A percentile compares a stretch with the other conserved stretches of the same genome.
Evolutionary conservation across 1,139 yeast genomes (phyloP).

Genomic region (Taphrina communis): DNA sequence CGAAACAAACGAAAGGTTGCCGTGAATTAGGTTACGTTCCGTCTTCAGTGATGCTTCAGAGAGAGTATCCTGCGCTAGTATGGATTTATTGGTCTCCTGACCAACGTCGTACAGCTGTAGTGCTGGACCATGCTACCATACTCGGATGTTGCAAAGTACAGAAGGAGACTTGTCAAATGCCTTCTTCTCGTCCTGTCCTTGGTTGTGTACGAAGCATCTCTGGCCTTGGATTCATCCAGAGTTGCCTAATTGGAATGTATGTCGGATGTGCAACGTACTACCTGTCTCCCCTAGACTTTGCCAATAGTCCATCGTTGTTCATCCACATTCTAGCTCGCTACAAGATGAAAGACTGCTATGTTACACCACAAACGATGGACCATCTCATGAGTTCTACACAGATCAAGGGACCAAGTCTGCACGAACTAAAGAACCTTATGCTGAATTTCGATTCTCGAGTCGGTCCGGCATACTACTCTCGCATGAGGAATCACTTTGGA

Average conservation of each 20-base stretch:
- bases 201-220: conserved; percentile 86
- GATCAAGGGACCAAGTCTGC: conserved; percentile 62
- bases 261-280: conserved; percentile 74
- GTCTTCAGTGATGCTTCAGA: conserved; percentile 49
- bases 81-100: conserved; percentile 78
- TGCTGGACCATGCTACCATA: conserved; percentile 67
- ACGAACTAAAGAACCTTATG: conserved; percentile 79
- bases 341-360: conserved; percentile 83
- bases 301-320: conserved; percentile 74
- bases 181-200: conserved; percentile 71
- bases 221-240: conserved; percentile 87
- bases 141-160: conserved; percentile 83
- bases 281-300: conserved; percentile 78
- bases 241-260: conserved; percentile 80
- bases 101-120: conserved; percentile 69
- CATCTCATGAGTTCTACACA: conserved; percentile 72
- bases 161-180: conserved; percentile 88
- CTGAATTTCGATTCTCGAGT: conserved; percentile 81
- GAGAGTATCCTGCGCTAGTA: conserved; percentile 58
- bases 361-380: conserved; percentile 82
- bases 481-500: conserved; percentile 68
- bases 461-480: conserved; percentile 62
- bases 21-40: conserved; percentile 54
- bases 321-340: conserved; percentile 74
- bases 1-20: conserved; percentile 61